Percentiles rank a stretch among this genome's conserved stretches.
These are phyloP conservation scores for Pezicula carpinea DNA, from an alignment of 2,329 filamentous ascomycete species.

Conservation along the genomic window DNA sequence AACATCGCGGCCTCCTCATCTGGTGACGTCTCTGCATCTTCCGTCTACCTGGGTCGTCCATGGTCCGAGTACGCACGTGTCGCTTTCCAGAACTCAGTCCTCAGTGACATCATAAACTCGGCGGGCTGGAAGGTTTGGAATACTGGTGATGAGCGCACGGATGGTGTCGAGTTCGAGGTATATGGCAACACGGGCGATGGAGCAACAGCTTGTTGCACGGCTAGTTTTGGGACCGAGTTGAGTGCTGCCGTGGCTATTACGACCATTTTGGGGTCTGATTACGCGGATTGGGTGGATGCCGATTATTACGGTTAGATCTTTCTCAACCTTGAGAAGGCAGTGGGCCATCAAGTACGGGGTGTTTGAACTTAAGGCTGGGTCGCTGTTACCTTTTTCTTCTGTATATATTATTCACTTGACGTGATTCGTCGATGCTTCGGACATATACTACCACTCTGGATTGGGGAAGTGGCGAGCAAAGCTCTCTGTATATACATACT, in stretches of 20 bases:
- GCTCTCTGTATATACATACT: too few relatives aligned
- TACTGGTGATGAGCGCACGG: conserved; percentile 34
- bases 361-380: too few relatives aligned
- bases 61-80: conserved; percentile 46
- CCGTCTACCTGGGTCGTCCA: conserved; percentile 47
- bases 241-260: conserved; percentile 8
- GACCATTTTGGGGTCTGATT: conserved; percentile 10
- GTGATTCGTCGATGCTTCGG: too few relatives aligned
- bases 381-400: too few relatives aligned
- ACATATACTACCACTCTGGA: too few relatives aligned
- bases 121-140: conserved; percentile 49
- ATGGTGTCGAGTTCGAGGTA: conserved; percentile 45
- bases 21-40: conserved; percentile 32
- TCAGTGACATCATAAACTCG: conserved; percentile 43
- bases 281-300: too few relatives aligned
- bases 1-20: conserved; percentile 35
- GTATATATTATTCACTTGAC: too few relatives aligned
- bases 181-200: conserved; percentile 38
- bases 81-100: conserved; percentile 43
- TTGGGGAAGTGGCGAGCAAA: too few relatives aligned
- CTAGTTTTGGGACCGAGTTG: conserved; percentile 11
- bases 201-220: conserved; percentile 8
- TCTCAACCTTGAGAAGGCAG: too few relatives aligned
- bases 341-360: too few relatives aligned
- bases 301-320: too few relatives aligned